These are phyloP conservation scores for Ophidiomyces ophidiicola DNA, from an alignment of 2,329 filamentous ascomycete genomes.

Conservation along the genomic window DNA sequence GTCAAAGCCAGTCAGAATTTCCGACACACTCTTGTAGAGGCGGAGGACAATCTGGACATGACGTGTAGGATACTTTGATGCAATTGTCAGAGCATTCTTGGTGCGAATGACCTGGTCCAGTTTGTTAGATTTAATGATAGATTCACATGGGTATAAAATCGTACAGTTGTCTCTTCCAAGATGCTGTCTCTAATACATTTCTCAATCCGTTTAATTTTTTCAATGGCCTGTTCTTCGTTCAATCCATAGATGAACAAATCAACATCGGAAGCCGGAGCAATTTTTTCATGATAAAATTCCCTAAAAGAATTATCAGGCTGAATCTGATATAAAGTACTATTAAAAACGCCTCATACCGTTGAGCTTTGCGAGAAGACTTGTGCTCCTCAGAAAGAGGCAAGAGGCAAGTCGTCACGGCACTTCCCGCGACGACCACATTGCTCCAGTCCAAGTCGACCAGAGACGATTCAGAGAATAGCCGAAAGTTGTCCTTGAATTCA, in stretches of 20 bases:
- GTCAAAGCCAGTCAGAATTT: conserved; percentile 79
- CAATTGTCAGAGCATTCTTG: conserved; percentile 79
- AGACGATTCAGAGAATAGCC: conserved; percentile 67
- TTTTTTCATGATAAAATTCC: conserved; percentile 68
- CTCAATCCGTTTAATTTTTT: conserved; percentile 79
- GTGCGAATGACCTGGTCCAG: conserved; percentile 54
- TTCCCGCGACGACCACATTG: conserved; percentile 71
- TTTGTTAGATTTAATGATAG: neutral
- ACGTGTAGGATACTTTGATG: conserved; percentile 67
- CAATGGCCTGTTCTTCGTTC: conserved; percentile 60
- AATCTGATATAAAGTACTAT: neutral
- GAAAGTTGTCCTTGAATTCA: conserved; percentile 69
- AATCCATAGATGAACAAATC: conserved; percentile 77
- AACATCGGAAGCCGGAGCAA: conserved; percentile 74
- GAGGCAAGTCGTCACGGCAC: conserved; percentile 66
- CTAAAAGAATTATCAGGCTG: conserved; percentile 48
- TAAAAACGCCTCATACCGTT: conserved; percentile 7
- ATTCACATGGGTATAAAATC: neutral
- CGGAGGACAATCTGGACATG: conserved; percentile 79
- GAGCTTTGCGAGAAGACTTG: conserved; percentile 22
- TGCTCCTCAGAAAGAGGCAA: conserved; percentile 56
- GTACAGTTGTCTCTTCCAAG: conserved; percentile 61
- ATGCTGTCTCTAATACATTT: conserved; percentile 61
- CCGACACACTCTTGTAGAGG: conserved; percentile 70
- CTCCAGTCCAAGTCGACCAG: conserved; percentile 66